Evolutionary conservation across 345 rosid genomes (phyloP).

Genomic region (Cardamine chenopodiifolia): DNA sequence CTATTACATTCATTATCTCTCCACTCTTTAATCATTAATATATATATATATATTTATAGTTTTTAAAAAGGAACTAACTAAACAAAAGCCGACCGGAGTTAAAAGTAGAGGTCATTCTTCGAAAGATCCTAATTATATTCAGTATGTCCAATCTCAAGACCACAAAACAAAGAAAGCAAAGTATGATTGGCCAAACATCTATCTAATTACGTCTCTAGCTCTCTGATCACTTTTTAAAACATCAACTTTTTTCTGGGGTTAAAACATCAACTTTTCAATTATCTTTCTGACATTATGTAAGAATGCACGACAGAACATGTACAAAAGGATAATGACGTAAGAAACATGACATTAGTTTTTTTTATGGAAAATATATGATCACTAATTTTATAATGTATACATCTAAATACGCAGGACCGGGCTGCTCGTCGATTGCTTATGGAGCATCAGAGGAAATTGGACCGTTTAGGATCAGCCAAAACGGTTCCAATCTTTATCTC

Average conservation of each 20-base stretch:
- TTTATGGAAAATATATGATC: neutral
- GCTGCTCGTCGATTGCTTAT: constrained; percentile 92
- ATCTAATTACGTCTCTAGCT: neutral
- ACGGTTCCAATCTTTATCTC: constrained; percentile 62
- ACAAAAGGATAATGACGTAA: neutral
- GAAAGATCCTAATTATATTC: neutral
- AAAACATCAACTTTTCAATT: constrained; percentile 14
- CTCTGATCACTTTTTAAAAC: constrained; percentile 16
- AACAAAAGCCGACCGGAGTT: neutral
- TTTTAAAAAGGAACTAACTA: too few relatives aligned
- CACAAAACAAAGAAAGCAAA: constrained; percentile 21
- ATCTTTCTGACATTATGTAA: neutral
- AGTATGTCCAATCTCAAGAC: neutral
- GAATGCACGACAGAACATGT: constrained; percentile 23
- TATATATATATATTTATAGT: too few relatives aligned
- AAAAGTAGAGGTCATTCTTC: constrained; percentile 3
- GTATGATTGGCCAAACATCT: constrained; percentile 17
- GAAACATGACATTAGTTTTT: too few relatives aligned
- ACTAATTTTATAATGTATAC: neutral
- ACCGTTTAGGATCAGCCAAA: constrained; percentile 72
- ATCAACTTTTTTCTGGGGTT: too few relatives aligned
- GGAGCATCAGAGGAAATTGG: constrained; percentile 98
- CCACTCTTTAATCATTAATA: too few relatives aligned
- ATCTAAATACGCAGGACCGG: constrained; percentile 65
- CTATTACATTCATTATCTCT: too few relatives aligned